Base-by-base conservation (phyloP, 768 basidiomycete species). In the Podaxis sp. region DNA sequence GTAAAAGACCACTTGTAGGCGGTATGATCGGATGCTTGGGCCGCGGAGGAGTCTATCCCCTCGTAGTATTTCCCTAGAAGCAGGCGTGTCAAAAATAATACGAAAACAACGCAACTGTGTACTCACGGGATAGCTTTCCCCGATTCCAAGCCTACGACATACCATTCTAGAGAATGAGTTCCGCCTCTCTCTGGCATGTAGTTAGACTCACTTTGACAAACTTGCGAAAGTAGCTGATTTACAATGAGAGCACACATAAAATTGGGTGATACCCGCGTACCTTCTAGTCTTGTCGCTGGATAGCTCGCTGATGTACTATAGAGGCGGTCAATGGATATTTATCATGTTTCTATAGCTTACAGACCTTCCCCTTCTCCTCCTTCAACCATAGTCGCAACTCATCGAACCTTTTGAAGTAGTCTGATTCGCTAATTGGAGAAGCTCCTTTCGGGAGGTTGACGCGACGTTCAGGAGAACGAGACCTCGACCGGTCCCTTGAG, bases 371-470 rank as follows among this genome's bases (percentile, higher is more conserved):
- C 69, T 69, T 83, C 68, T 77, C 76, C 24, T 92, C 89, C 73
- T 89, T 92, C 62, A 97, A 77, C 94, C 95, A 98, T 25, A 85
- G 73, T 66, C 89, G 83, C 70, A 96, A 96, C 70, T 97, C 95
- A 60, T 86, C 84, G 57, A 85, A 91, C 75, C 93, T 95, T 69
- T 89, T 80, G 75, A 94, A 97, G 70, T 96, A 97, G 70, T 96
- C 94, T 0, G 89, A 83, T 67, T 93, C 90, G 0, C 83, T 85
- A 65, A 96, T 91, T 17, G 82, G 77, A n/a, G 80, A 74, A 29
- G 84, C 82, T 43, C 82, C 80, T 25, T 79, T 69, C 27, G 89
- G 91, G 15, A 91, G 78, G 11, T 77, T 69, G 1, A 69, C 57
- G 27, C 71, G 72, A 57, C 77, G 74, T 53, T 81, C 80, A 15